phyloP scores from a whole-genome alignment of 108 stramenopile genomes.

The Mediolabrus comicus region DNA sequence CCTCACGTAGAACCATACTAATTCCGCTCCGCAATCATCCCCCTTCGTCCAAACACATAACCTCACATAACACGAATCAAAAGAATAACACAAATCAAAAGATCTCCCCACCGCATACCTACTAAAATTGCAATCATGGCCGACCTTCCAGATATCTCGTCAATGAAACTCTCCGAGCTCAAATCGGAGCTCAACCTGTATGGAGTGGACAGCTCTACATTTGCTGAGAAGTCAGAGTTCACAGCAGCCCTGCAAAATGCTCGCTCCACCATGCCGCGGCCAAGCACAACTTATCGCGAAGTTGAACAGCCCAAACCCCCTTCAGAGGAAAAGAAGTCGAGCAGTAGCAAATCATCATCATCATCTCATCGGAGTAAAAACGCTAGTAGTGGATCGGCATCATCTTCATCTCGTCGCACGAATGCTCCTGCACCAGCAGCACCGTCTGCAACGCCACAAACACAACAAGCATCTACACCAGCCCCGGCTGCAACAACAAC shows the following conservation, averaged over 20 bases:
- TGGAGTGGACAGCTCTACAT: constrained; percentile 34
- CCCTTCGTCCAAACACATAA: too few relatives aligned
- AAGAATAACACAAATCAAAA: too few relatives aligned
- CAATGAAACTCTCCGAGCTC: constrained; percentile 42
- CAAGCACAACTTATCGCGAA: constrained; percentile 27
- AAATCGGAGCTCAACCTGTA: constrained; percentile 37
- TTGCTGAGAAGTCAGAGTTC: constrained; percentile 39
- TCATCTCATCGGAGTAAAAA: neutral
- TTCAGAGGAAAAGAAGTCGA: constrained; percentile 7
- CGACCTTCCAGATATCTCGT: constrained; percentile 35
- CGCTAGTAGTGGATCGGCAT: neutral
- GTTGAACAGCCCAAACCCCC: neutral
- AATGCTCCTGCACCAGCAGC: constrained; percentile 10
- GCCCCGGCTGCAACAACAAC: neutral
- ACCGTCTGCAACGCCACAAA: neutral
- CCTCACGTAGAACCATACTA: too few relatives aligned
- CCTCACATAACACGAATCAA: too few relatives aligned
- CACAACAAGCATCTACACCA: neutral
- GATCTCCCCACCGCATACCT: too few relatives aligned
- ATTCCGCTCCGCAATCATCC: too few relatives aligned
- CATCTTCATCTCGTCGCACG: neutral
- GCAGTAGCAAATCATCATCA: neutral
- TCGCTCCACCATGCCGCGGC: constrained; percentile 32
- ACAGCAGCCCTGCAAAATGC: constrained; percentile 27
- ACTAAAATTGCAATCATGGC: neutral